phyloP scores from a whole-genome alignment of 129 eudicot genomes.

The Helianthus annuus region DNA sequence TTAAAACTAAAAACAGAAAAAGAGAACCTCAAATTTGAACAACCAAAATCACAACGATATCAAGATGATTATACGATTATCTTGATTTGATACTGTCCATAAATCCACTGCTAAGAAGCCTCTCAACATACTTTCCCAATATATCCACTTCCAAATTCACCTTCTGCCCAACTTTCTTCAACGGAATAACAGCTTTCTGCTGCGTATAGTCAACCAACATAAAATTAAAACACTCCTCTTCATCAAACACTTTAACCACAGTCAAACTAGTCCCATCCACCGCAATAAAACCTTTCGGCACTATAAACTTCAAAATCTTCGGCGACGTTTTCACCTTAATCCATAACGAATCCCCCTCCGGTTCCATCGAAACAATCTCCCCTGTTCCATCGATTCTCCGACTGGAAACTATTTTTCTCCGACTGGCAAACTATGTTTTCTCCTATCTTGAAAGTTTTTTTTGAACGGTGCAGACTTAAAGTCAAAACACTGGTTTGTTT shows the following conservation, averaged over 20 bases:
- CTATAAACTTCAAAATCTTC: constrained; percentile 76
- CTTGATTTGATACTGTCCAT: constrained; percentile 45
- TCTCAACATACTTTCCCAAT: constrained; percentile 87
- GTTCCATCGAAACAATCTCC: constrained; percentile 57
- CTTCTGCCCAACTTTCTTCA: constrained; percentile 83
- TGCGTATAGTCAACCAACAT: constrained; percentile 95
- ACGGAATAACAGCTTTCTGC: constrained; percentile 76
- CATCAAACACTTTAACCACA: constrained; percentile 84
- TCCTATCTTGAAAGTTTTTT: too few species aligned
- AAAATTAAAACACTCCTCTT: constrained; percentile 70
- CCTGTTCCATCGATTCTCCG: constrained; percentile 45
- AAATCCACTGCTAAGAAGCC: constrained; percentile 73
- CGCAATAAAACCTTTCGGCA: constrained; percentile 87
- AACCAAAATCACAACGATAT: not conserved
- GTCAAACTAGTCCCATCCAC: constrained; percentile 97
- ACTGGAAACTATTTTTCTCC: too few species aligned
- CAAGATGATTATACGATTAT: not conserved
- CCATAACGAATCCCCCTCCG: constrained; percentile 92
- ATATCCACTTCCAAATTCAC: constrained; percentile 97
- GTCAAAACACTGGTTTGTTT: too few species aligned
- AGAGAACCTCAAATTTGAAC: not conserved
- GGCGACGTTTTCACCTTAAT: constrained; percentile 69
- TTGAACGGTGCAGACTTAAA: too few species aligned
- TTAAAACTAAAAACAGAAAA: constrained; percentile 1
- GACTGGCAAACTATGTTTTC: too few species aligned